A percentile compares a stretch with the other conserved stretches of the same genome.
These are phyloP conservation scores for Thuidium tamariscinum DNA, from an alignment of 225 moss, liverwort and hornwort species.

Conservation along the genomic window DNA sequence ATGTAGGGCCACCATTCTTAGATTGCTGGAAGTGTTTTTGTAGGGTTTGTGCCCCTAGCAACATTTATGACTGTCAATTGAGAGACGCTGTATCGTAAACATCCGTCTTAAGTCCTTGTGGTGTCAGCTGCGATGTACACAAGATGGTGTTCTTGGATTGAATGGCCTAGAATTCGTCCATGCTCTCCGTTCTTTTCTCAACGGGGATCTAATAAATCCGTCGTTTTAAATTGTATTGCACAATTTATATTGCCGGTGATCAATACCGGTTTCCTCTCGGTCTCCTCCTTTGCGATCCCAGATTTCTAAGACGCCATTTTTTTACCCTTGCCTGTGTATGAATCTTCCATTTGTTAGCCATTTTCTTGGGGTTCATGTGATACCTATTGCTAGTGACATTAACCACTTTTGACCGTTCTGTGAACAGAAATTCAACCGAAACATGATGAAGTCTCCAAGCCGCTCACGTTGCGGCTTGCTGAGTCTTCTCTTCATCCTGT, in stretches of 20 bases:
- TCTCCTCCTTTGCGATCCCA: not conserved
- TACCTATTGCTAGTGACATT: not conserved
- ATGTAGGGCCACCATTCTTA: not conserved
- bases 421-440: not conserved
- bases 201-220: not conserved
- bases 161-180: not conserved
- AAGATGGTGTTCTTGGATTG: not conserved
- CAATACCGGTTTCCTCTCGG: not conserved
- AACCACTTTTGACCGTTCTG: not conserved
- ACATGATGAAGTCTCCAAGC: conserved; percentile 41
- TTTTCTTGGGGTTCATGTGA: not conserved
- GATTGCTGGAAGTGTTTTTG: not conserved
- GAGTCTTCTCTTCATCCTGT: conserved; percentile 14
- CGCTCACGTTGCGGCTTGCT: conserved; percentile 38
- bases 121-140: not conserved
- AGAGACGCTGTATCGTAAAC: not conserved
- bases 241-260: not conserved
- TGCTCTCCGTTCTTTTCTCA: not conserved
- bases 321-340: not conserved
- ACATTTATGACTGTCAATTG: not conserved
- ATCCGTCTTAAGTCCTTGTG: not conserved
- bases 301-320: not conserved
- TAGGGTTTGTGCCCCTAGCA: not conserved
- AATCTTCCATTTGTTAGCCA: not conserved
- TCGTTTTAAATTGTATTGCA: not conserved